A percentile compares a stretch with the other conserved stretches of the same genome.
These are phyloP conservation scores for Panicum virgatum DNA, from an alignment of 202 grass and related monocot species.

Conservation along the genomic window DNA sequence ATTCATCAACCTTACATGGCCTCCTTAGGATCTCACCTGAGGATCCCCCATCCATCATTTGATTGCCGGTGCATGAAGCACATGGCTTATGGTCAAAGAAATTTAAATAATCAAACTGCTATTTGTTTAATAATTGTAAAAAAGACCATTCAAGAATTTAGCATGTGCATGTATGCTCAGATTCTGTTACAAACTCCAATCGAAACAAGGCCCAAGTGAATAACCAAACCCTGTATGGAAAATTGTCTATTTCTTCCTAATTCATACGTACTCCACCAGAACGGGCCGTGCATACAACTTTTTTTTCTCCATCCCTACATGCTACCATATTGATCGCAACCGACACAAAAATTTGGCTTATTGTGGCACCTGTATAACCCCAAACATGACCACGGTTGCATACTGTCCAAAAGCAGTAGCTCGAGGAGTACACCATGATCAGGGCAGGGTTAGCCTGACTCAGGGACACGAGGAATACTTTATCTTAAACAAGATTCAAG, in stretches of 20 bases:
- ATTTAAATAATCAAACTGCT: conserved; percentile 23
- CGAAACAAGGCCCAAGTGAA: not conserved
- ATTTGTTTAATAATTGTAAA: conserved; percentile 2
- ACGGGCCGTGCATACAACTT: not conserved
- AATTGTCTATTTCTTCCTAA: conserved; percentile 16
- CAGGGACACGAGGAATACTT: not conserved
- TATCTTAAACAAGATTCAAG: not conserved
- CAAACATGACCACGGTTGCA: not conserved
- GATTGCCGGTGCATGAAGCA: conserved; percentile 14
- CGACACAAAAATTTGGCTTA: not conserved
- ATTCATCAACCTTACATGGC: conserved; percentile 11
- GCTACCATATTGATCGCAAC: not conserved
- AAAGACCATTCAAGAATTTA: not conserved
- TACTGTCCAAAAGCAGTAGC: not conserved
- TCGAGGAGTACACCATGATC: not conserved
- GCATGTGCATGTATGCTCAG: conserved; percentile 16
- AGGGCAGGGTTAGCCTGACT: not conserved
- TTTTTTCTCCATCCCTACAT: not conserved
- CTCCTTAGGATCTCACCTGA: not conserved
- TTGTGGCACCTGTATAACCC: not conserved
- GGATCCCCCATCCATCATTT: conserved; percentile 1
- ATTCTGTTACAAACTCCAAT: conserved; percentile 4
- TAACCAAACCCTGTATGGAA: no score
- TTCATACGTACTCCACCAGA: not conserved
- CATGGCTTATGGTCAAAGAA: conserved; percentile 15